phyloP scores from a whole-genome alignment of 208 protist species.

The Zelonia costaricensis region DNA sequence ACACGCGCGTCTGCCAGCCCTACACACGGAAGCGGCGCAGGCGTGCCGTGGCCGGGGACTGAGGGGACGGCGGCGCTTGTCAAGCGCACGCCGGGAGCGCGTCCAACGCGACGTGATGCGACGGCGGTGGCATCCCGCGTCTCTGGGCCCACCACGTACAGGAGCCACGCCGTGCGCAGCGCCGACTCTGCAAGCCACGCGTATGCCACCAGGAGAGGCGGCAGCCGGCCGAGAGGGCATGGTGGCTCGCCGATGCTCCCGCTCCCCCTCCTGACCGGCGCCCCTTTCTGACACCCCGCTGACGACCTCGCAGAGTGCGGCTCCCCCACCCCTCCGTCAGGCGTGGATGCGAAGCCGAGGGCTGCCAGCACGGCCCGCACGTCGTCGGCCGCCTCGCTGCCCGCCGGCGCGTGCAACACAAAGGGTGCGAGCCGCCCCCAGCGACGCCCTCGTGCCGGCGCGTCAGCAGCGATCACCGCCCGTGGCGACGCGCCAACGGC shows the following conservation, averaged over 20 bases:
- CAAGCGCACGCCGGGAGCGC: too few species aligned
- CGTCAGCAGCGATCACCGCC: neutral
- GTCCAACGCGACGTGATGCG: too few species aligned
- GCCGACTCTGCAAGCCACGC: conserved; percentile 16
- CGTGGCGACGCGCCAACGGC: neutral
- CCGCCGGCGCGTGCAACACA: conserved; percentile 18
- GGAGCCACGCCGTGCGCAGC: conserved; percentile 14
- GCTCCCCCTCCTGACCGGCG: neutral
- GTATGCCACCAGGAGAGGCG: conserved; percentile 25
- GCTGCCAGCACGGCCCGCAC: conserved; percentile 12
- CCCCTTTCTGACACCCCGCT: neutral
- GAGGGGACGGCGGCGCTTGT: neutral
- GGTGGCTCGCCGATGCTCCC: too few species aligned
- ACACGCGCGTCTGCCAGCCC: conserved; percentile 6
- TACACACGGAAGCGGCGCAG: neutral
- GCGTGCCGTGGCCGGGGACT: neutral
- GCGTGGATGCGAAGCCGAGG: conserved; percentile 1
- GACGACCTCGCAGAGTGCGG: neutral
- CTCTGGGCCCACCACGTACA: conserved; percentile 11
- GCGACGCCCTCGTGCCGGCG: neutral
- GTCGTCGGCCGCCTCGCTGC: conserved; percentile 6
- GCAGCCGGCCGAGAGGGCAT: conserved; percentile 16
- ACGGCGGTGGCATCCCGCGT: too few species aligned
- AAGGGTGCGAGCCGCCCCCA: conserved; percentile 16
- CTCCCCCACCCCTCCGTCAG: neutral